Evolutionary conservation across 805 yeast genomes (phyloP), one percentile per base, ranked within the genome.

Genomic region (Pichia paraexigua): DNA sequence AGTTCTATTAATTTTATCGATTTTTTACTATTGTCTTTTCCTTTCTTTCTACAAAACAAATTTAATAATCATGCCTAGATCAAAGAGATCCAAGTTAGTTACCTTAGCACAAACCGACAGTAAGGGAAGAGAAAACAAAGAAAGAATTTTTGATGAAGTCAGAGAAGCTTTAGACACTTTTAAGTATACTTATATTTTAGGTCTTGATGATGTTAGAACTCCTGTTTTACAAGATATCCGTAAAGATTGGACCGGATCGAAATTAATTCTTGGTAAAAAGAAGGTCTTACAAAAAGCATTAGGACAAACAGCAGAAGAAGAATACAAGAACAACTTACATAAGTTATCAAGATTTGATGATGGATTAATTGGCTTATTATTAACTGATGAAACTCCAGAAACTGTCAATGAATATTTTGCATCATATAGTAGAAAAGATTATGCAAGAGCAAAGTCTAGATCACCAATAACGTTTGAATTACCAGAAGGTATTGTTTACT

Each of bases 61-160:
- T 25, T 51, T 72, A 59, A 1, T 10, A 35, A 35, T 10, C 53
- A 92, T 92, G 99, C 97, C 99, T 56, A 88, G 96, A 79, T 90
- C 97, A 39, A 91, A 83, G 69, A 92, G 98, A 80, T 85, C 97
- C 60, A 94, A 88, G 82, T 83, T 91, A 60, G 95, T 94, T 55
- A 87, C 98, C 15, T 76, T 94, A 61, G 94, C 99, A 40, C 92
- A 92, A 66, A 92, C 98, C 56, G 97, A 90, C 60, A 94, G 90
- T 71, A 94, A 94, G 67, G 97, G 97, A 47, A 83, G 84, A 59
- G 97, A 88, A 61, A 90, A 89, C 71, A 94, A 94, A 68, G 92
- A 82, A 60, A 77, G 92, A 62, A 82, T 92, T 59, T 94, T 90
- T 60, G 97, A 91, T 63, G 97, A 90, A 56, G 83, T 94, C 48